These are phyloP conservation scores for Candida saitoana DNA, from an alignment of 805 yeast species.

Conservation along the genomic window DNA sequence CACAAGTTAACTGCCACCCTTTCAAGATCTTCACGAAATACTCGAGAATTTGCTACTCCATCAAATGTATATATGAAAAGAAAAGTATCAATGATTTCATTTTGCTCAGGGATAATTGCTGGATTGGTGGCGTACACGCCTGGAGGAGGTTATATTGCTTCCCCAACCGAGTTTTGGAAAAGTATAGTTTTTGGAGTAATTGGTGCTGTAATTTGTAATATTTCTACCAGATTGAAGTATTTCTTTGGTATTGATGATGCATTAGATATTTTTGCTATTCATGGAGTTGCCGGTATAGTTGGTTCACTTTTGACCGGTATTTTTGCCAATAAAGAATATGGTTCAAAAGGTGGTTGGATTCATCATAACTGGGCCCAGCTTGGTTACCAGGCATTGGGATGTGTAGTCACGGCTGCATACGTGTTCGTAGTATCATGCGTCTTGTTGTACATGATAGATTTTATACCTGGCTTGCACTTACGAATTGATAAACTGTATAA, in stretches of 20 bases:
- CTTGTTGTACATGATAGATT: slow-evolving; percentile 33
- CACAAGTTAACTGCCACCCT: background rate
- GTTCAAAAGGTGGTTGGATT: slow-evolving; percentile 40
- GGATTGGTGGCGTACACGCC: slow-evolving; percentile 43
- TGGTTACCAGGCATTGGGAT: slow-evolving; percentile 37
- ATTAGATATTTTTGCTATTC: slow-evolving; percentile 41
- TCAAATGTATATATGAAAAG: slow-evolving; percentile 16
- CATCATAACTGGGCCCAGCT: slow-evolving; percentile 37
- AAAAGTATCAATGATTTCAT: slow-evolving; percentile 35
- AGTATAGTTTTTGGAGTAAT: slow-evolving; percentile 35
- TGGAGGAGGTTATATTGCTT: slow-evolving; percentile 38
- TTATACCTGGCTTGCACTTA: slow-evolving; percentile 38
- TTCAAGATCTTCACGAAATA: slow-evolving; percentile 1
- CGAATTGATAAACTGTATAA: slow-evolving; percentile 39
- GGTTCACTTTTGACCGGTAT: slow-evolving; percentile 40
- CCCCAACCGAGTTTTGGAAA: slow-evolving; percentile 37
- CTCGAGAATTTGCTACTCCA: background rate
- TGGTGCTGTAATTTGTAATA: slow-evolving; percentile 34
- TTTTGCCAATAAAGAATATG: slow-evolving; percentile 30
- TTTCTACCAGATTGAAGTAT: slow-evolving; percentile 39
- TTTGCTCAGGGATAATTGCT: slow-evolving; percentile 37
- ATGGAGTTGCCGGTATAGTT: slow-evolving; percentile 38
- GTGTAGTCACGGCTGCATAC: slow-evolving; percentile 30
- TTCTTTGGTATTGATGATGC: slow-evolving; percentile 39
- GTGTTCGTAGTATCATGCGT: slow-evolving; percentile 29